A percentile compares a stretch with the other conserved stretches of the same genome.
Conservation (phyloP, 2,329 filamentous ascomycete species). For the Aspergillus fumigatiaffinis region DNA sequence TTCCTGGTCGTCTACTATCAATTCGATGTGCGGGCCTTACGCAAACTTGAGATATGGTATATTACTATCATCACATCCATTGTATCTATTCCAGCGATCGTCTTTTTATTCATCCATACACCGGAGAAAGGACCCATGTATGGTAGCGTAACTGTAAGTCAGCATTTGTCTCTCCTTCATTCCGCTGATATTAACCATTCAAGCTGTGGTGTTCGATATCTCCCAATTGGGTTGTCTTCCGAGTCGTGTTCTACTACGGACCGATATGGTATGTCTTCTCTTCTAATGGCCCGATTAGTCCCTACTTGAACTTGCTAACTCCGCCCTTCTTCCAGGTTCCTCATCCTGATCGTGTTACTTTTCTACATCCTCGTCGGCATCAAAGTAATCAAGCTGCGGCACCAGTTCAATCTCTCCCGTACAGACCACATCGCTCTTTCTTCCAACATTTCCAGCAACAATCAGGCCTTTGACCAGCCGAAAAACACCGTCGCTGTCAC, state of each 20-base stretch:
- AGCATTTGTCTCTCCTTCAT: neutral
- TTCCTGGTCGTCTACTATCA: slow-evolving; percentile 36
- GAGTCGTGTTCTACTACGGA: slow-evolving; percentile 35
- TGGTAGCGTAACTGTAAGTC: slow-evolving; percentile 31
- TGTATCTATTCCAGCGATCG: slow-evolving; percentile 33
- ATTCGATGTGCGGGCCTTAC: slow-evolving; percentile 28
- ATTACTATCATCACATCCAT: slow-evolving; percentile 25
- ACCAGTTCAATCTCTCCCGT: slow-evolving; percentile 27
- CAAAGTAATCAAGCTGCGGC: slow-evolving; percentile 30
- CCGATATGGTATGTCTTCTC: slow-evolving; percentile 31
- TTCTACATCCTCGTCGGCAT: slow-evolving; percentile 27
- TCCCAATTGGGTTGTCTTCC: slow-evolving; percentile 33
- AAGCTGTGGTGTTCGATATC: slow-evolving; percentile 40
- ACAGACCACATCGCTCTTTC: slow-evolving; percentile 27
- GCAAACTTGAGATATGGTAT: slow-evolving; percentile 32
- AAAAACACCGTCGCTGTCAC: no score
- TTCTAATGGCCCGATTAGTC: no score
- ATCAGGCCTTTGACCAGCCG: slow-evolving; percentile 4
- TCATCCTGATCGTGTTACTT: slow-evolving; percentile 21
- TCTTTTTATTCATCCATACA: slow-evolving; percentile 31
- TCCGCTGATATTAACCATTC: neutral
- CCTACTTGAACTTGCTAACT: neutral
- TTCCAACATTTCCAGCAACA: slow-evolving; percentile 10
- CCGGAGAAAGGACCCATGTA: slow-evolving; percentile 33
- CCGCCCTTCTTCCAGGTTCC: slow-evolving; percentile 19